Conservation (phyloP, 2,329 filamentous ascomycete species). For the Fusarium humuli region DNA sequence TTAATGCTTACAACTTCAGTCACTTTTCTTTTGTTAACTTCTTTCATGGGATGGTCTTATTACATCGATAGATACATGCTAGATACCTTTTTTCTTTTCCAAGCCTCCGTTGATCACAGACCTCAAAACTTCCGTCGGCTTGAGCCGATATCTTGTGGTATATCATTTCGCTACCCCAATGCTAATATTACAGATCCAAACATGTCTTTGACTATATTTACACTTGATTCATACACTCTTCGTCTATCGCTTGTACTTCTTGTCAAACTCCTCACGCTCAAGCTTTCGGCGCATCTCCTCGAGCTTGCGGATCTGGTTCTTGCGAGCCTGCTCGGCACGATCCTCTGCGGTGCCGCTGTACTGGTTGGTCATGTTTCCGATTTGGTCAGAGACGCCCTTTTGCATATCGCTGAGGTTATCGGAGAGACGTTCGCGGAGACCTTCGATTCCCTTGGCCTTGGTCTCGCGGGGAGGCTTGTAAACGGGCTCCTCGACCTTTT, state of each 20-base stretch:
- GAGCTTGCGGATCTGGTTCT: conserved; percentile 51
- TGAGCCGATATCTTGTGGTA: conserved; percentile 10
- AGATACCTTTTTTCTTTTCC: conserved; percentile 18
- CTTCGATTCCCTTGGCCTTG: conserved; percentile 37
- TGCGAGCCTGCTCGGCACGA: conserved; percentile 52
- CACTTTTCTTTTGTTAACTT: neutral
- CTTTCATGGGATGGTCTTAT: conserved; percentile 22
- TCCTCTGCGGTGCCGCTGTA: conserved; percentile 50
- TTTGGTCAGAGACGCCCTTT: conserved; percentile 52
- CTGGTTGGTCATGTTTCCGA: conserved; percentile 52
- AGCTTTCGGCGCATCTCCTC: conserved; percentile 53
- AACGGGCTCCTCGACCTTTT: conserved; percentile 43
- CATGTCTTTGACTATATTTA: conserved; percentile 37
- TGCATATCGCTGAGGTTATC: conserved; percentile 53
- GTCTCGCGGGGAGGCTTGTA: conserved; percentile 54
- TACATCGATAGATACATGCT: conserved; percentile 34
- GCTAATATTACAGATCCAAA: conserved; percentile 37
- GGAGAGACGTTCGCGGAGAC: conserved; percentile 50
- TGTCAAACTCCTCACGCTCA: conserved; percentile 54
- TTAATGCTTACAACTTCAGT: conserved; percentile 6
- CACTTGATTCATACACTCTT: conserved; percentile 31
- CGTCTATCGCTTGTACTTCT: conserved; percentile 54
- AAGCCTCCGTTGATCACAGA: conserved; percentile 14
- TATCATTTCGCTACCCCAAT: conserved; percentile 31
- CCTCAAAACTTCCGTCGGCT: neutral